Percentiles rank a stretch among this genome's conserved stretches.
phyloP scores from a whole-genome alignment of 768 basidiomycete genomes.

The Imleria badia region DNA sequence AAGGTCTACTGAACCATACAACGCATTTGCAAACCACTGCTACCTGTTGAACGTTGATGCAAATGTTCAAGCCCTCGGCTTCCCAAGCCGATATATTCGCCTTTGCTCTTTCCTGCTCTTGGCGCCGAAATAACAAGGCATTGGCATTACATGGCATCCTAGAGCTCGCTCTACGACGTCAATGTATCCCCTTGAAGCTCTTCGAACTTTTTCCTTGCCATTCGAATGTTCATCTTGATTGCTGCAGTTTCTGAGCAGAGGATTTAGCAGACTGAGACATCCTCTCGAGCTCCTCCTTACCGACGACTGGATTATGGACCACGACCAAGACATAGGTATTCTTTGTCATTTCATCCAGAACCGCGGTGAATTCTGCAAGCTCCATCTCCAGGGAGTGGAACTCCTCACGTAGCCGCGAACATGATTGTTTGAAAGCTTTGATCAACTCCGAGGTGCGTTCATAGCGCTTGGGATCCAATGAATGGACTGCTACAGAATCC shows the following conservation, averaged over 20 bases:
- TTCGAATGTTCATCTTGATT: constrained; percentile 81
- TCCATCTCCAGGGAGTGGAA: constrained; percentile 89
- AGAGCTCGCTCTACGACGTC: constrained; percentile 18
- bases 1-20: not conserved
- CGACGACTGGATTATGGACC: constrained; percentile 85
- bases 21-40: not conserved
- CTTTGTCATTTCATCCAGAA: constrained; percentile 87
- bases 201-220: constrained; percentile 86
- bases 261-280: not conserved
- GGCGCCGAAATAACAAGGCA: not conserved
- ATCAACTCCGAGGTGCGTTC: constrained; percentile 91
- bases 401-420: constrained; percentile 80
- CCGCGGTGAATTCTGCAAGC: constrained; percentile 79
- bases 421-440: constrained; percentile 93
- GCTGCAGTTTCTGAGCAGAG: constrained; percentile 74
- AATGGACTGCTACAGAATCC: constrained; percentile 37
- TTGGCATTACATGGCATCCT: not conserved
- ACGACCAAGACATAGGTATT: constrained; percentile 94
- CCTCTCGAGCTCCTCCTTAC: constrained; percentile 40
- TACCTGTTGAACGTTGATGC: not conserved
- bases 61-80: not conserved
- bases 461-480: constrained; percentile 69
- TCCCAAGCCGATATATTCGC: not conserved
- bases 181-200: constrained; percentile 79
- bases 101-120: not conserved